Percentiles rank a stretch among this genome's conserved stretches.
Conservation (phyloP, 1,284 basidiomycete genomes). For the Wallemia ichthyophaga region DNA sequence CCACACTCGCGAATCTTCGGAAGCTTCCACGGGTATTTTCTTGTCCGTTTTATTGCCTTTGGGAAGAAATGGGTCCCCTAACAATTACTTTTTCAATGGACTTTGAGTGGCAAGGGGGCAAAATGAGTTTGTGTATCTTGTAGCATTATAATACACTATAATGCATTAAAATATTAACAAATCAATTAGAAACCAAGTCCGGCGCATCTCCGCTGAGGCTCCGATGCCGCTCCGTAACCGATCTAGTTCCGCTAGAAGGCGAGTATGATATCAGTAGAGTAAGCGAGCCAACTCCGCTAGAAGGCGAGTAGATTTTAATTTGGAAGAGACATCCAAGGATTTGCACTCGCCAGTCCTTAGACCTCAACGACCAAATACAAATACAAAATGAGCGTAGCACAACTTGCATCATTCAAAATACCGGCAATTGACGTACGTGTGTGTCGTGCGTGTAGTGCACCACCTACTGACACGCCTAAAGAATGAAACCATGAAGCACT, state of each 20-base stretch:
- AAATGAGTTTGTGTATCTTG: too few species aligned
- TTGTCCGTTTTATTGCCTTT: too few species aligned
- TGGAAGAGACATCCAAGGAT: background rate
- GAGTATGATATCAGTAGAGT: background rate
- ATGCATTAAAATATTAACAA: too few species aligned
- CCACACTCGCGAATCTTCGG: too few species aligned
- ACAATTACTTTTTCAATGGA: too few species aligned
- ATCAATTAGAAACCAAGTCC: too few species aligned
- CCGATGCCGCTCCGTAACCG: background rate
- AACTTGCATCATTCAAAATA: conserved; percentile 47
- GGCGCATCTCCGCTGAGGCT: too few species aligned
- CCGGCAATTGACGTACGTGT: conserved; percentile 27
- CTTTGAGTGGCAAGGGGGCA: too few species aligned
- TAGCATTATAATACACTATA: too few species aligned
- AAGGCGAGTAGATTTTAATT: background rate
- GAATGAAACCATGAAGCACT: conserved; percentile 69
- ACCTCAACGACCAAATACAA: background rate
- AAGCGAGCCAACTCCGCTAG: background rate
- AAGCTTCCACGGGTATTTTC: too few species aligned
- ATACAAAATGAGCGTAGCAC: conserved; percentile 25
- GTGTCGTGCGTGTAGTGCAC: background rate
- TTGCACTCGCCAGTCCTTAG: too few species aligned
- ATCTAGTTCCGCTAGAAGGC: background rate
- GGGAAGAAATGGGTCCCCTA: too few species aligned
- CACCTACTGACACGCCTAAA: background rate